Evolutionary conservation across 495 filamentous ascomycete species (phyloP).

Genomic region (Penicillium roqueforti): DNA sequence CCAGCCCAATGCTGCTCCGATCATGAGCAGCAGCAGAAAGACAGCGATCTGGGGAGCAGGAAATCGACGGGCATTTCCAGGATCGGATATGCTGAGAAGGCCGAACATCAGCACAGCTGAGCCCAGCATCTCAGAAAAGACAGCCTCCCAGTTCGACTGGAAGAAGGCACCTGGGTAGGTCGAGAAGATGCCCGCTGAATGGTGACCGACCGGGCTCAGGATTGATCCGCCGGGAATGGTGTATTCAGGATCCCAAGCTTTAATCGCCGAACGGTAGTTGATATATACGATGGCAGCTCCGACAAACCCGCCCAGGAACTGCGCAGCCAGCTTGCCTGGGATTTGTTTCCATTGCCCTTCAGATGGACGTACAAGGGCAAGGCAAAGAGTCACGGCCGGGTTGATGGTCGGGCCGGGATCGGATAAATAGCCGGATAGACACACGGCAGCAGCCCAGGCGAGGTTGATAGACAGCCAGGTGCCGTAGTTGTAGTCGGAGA

Average conservation of each 20-base stretch:
- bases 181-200: conserved; percentile 35
- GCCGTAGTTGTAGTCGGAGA: conserved; percentile 36
- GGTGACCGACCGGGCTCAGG: conserved; percentile 31
- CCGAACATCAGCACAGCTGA: conserved; percentile 36
- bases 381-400: conserved; percentile 28
- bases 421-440: conserved; percentile 27
- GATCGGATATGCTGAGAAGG: conserved; percentile 25
- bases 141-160: conserved; percentile 34
- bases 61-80: conserved; percentile 26
- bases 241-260: conserved; percentile 35
- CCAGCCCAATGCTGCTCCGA: conserved; percentile 35
- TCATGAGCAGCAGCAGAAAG: conserved; percentile 31
- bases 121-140: conserved; percentile 30
- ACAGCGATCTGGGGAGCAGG: conserved; percentile 28
- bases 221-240: conserved; percentile 38
- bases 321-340: conserved; percentile 28
- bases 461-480: conserved; percentile 40
- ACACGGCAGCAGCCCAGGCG: conserved; percentile 35
- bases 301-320: conserved; percentile 34
- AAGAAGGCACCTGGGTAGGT: conserved; percentile 30
- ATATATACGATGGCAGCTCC: conserved; percentile 34
- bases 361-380: conserved; percentile 30
- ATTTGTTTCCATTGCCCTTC: conserved; percentile 29
- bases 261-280: conserved; percentile 35
- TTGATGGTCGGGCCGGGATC: conserved; percentile 33